Base-by-base conservation (phyloP, 208 protist species). In the Porcisia deanei region DNA sequence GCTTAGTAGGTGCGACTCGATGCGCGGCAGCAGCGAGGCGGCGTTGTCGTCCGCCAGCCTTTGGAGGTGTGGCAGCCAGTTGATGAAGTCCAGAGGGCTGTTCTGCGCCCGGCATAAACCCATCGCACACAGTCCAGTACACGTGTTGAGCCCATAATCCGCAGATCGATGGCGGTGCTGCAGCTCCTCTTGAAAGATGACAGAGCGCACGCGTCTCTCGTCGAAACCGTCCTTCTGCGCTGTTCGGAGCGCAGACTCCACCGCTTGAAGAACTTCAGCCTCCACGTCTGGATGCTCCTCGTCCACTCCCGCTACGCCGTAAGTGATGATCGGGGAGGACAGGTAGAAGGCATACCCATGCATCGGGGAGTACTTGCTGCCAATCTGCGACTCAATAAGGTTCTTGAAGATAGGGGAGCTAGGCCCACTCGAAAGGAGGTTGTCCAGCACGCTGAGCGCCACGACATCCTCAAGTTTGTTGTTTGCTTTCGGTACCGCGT, bases 141-240 rank as follows among this genome's bases (percentile, higher is more conserved):
- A 95, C 43, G 94, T 78, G 76, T 95, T 90, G 43, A 97, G 81
- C 3, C 95, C 95, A 80, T 95, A 97, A 64, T 95, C 88, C 4
- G 93, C 90, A 53, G 91, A 86, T 30, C 95, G 93, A 80, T 98
- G 95, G 34, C 92, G 86, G 75, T 97, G 92, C 81, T 91, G 86
- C 66, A 98, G 85, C 76, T 97, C 93, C 68, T 95, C 91, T 70
- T 97, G 93, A 74, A 96, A 96, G 45, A 98, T 87, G 58, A 97
- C 91, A 20, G 91, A 94, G 59, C 86, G 75, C 60, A 98, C 92
- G 37, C 91, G 86, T 10, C 91, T 81, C 67, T 89, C 71, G 60
- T 95, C 88, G 76, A 98, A 98, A 58, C 95, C 95, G n/a, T 97
- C 87, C 30, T 73, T 76, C 71, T 82, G 71, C 58, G 89, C 91